phyloP scores from a whole-genome alignment of 345 rosid species.

The sweet orange (Citrus sinensis) region DVS_A1.0 CM039163.1:22529501-22530000 shows the following conservation, averaged over 20 bases:
- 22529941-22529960: neutral
- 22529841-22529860: neutral
- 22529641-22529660: neutral
- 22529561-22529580: conserved; percentile 94
- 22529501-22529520: conserved; percentile 84
- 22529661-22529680: neutral
- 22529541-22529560: conserved; percentile 70
- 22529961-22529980: neutral
- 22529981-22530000: neutral
- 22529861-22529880: neutral
- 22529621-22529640: neutral
- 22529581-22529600: conserved; percentile 95
- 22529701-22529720: neutral
- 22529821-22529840: neutral
- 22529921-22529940: neutral
- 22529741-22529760: neutral
- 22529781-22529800: neutral
- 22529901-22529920: neutral
- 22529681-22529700: neutral
- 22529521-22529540: conserved; percentile 89
- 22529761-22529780: neutral
- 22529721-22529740: neutral
- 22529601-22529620: neutral
- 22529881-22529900: neutral
- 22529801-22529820: conserved; percentile 1